A percentile compares a stretch with the other conserved stretches of the same genome.
These are phyloP conservation scores for Botrytis byssoidea DNA, from an alignment of 2,329 filamentous ascomycete species.

Conservation along the genomic window DNA sequence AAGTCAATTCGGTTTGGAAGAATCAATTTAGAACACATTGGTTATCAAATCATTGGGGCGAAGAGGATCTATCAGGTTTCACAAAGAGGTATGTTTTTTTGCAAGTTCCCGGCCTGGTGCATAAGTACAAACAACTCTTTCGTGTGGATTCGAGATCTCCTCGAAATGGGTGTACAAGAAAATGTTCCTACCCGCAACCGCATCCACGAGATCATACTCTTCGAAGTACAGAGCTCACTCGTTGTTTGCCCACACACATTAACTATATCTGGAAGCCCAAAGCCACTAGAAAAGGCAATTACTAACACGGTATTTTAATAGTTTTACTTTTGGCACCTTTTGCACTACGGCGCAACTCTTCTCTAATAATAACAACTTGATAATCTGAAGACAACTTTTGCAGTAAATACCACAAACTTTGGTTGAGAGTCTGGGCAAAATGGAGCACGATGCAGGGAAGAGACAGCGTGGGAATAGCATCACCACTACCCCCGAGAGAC, in stretches of 20 bases:
- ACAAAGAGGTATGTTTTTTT: slow-evolving; percentile 19
- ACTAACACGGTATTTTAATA: slow-evolving; percentile 11
- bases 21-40: neutral
- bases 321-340: slow-evolving; percentile 3
- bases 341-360: slow-evolving; percentile 4
- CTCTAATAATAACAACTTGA: slow-evolving; percentile 13
- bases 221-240: slow-evolving; percentile 7
- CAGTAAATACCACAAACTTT: neutral
- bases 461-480: slow-evolving; percentile 22
- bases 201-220: slow-evolving; percentile 18
- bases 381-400: neutral
- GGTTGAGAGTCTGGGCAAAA: slow-evolving; percentile 4
- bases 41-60: slow-evolving; percentile 3
- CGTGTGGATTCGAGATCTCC: slow-evolving; percentile 18
- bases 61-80: slow-evolving; percentile 15
- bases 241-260: slow-evolving; percentile 16
- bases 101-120: slow-evolving; percentile 11
- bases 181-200: slow-evolving; percentile 15
- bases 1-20: neutral
- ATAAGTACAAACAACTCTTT: slow-evolving; percentile 17
- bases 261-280: slow-evolving; percentile 1
- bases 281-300: slow-evolving; percentile 6
- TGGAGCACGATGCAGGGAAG: slow-evolving; percentile 23
- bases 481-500: slow-evolving; percentile 17
- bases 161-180: slow-evolving; percentile 13